phyloP scores from a whole-genome alignment of 208 protist species.

The Leishmania tropica region DNA sequence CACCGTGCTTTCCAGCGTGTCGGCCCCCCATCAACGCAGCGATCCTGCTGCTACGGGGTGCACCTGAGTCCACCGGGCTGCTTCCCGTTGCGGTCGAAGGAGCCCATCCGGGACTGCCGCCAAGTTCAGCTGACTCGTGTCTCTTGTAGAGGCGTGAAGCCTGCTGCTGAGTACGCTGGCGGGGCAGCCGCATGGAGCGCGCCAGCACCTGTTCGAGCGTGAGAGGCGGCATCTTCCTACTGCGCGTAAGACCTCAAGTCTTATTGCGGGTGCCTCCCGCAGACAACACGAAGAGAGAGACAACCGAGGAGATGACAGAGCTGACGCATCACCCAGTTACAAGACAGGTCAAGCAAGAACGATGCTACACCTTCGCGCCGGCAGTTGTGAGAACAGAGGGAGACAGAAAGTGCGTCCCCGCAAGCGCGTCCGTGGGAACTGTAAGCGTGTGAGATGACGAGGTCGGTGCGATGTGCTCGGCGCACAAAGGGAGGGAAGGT shows the following conservation, averaged over 20 bases:
- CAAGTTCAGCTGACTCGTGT: background rate
- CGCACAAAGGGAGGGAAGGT: background rate
- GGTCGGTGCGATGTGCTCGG: background rate
- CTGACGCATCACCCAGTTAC: background rate
- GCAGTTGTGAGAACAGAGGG: background rate
- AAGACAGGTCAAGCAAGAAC: background rate
- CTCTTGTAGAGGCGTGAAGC: conserved; percentile 25
- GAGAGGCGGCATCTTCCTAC: conserved; percentile 52
- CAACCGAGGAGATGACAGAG: background rate
- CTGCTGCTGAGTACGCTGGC: conserved; percentile 31
- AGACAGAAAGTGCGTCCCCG: background rate
- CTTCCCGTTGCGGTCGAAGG: background rate
- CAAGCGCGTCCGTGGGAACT: background rate
- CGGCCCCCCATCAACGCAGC: conserved; percentile 1
- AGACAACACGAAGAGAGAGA: background rate
- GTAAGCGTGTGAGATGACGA: background rate
- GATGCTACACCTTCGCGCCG: background rate
- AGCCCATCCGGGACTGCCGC: background rate
- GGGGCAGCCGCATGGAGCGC: conserved; percentile 80
- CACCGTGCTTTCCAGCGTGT: background rate
- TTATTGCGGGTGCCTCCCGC: background rate
- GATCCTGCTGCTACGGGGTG: background rate
- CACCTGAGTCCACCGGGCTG: background rate
- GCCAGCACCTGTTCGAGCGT: conserved; percentile 89
- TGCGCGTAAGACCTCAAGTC: background rate